phyloP scores from a whole-genome alignment of 108 stramenopile genomes.

The Skeletonema costatum region DNA sequence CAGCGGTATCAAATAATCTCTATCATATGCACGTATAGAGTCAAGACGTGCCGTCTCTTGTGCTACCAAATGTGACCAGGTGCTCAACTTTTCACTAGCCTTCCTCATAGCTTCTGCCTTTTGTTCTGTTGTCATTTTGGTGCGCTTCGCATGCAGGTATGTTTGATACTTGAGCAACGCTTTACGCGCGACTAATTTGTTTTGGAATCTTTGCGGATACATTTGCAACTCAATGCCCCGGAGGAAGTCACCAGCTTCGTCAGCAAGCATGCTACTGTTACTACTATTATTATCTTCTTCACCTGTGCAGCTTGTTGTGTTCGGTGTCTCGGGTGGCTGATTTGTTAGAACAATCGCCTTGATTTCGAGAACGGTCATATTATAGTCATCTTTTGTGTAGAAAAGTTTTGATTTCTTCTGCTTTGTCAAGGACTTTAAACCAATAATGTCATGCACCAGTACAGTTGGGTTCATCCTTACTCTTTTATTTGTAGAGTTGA shows the following conservation, averaged over 20 bases:
- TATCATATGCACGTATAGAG: conserved; percentile 10
- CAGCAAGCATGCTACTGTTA: neutral
- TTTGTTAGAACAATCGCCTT: conserved; percentile 15
- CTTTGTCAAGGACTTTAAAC: neutral
- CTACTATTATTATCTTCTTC: neutral
- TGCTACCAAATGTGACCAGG: conserved; percentile 24
- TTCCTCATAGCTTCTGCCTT: conserved; percentile 1
- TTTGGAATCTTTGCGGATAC: neutral
- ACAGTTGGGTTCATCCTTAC: conserved; percentile 11
- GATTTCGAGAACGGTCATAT: neutral
- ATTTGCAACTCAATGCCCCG: conserved; percentile 15
- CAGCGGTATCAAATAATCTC: conserved; percentile 9
- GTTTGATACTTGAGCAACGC: conserved; percentile 22
- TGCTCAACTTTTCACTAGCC: conserved; percentile 17
- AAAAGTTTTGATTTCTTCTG: conserved; percentile 14
- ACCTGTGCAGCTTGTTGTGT: neutral
- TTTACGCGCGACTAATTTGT: neutral
- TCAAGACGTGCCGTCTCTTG: conserved; percentile 9
- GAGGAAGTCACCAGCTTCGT: conserved; percentile 8
- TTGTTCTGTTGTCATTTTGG: neutral
- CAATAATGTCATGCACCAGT: conserved; percentile 1
- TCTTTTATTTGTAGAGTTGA: neutral
- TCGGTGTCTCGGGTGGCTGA: neutral
- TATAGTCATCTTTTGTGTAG: conserved; percentile 10
- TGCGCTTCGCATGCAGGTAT: neutral